phyloP scores from a whole-genome alignment of 805 yeast genomes.

The Teunomyces tritomae region DNA sequence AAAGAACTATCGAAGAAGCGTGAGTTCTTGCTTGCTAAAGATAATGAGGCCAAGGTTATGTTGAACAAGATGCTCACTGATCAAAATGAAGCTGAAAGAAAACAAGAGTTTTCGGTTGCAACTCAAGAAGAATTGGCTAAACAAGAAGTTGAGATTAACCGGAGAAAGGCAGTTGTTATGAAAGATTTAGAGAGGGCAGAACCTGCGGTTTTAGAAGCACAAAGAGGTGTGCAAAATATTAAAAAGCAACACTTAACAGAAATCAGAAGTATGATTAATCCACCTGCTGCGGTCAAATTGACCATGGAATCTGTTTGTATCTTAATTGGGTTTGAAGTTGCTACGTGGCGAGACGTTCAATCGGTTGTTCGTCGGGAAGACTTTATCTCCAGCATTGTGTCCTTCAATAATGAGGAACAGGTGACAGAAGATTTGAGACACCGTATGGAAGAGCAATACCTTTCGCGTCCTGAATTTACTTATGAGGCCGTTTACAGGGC shows the following conservation, averaged over 20 bases:
- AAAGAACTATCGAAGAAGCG: constrained; percentile 53
- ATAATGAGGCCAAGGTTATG: constrained; percentile 66
- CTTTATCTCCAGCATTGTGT: constrained; percentile 78
- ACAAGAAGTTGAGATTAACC: constrained; percentile 61
- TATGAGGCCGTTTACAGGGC: constrained; percentile 80
- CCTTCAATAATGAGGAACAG: constrained; percentile 61
- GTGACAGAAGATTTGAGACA: constrained; percentile 52
- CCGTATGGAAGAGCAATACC: constrained; percentile 57
- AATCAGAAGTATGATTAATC: constrained; percentile 82
- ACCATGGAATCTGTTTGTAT: constrained; percentile 86
- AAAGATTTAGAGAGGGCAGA: constrained; percentile 72
- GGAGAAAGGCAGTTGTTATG: constrained; percentile 53
- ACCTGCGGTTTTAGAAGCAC: constrained; percentile 83
- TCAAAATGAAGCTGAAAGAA: constrained; percentile 90
- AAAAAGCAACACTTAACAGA: constrained; percentile 91
- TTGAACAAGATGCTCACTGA: constrained; percentile 73
- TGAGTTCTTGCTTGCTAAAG: constrained; percentile 49
- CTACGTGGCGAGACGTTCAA: constrained; percentile 81
- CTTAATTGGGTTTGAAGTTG: constrained; percentile 67
- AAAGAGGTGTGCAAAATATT: constrained; percentile 84
- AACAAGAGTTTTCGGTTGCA: constrained; percentile 77
- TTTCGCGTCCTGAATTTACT: constrained; percentile 62
- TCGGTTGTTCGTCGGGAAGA: constrained; percentile 79
- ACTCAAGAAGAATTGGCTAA: constrained; percentile 66
- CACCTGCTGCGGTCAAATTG: constrained; percentile 82